A percentile compares a stretch with the other conserved stretches of the same genome.
Conservation (phyloP, 129 eudicot genomes). For the Tagetes patula region DNA sequence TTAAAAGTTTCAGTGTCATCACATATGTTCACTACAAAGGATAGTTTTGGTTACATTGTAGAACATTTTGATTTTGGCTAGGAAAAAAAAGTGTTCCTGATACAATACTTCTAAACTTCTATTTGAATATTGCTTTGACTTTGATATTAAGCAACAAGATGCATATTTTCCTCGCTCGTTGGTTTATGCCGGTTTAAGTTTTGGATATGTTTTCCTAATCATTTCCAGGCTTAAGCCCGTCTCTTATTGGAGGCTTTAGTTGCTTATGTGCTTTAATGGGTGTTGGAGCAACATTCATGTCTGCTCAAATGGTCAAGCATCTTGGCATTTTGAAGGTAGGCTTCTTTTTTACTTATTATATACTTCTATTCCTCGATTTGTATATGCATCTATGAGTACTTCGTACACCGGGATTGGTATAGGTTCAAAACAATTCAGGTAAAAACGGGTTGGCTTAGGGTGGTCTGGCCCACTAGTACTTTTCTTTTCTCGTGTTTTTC, state of each 20-base stretch:
- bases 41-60: background rate
- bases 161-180: background rate
- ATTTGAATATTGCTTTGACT: background rate
- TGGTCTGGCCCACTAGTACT: background rate
- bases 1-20: background rate
- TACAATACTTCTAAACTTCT: background rate
- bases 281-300: slow-evolving; percentile 90
- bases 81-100: background rate
- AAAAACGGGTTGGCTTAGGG: background rate
- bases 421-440: background rate
- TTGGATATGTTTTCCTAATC: slow-evolving; percentile 17
- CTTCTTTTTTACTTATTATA: slow-evolving; percentile 9
- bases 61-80: background rate
- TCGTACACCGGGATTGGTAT: background rate
- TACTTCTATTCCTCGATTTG: background rate
- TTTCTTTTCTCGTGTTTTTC: background rate
- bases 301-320: slow-evolving; percentile 71
- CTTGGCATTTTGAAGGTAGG: slow-evolving; percentile 83
- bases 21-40: background rate
- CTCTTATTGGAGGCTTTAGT: slow-evolving; percentile 91
- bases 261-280: slow-evolving; percentile 99
- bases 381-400: background rate
- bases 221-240: slow-evolving; percentile 79
- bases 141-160: slow-evolving; percentile 1
- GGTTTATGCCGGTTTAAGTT: slow-evolving; percentile 10